phyloP scores from a whole-genome alignment of 441 rosid genomes.

The Pelargonium fulgidum region DNA sequence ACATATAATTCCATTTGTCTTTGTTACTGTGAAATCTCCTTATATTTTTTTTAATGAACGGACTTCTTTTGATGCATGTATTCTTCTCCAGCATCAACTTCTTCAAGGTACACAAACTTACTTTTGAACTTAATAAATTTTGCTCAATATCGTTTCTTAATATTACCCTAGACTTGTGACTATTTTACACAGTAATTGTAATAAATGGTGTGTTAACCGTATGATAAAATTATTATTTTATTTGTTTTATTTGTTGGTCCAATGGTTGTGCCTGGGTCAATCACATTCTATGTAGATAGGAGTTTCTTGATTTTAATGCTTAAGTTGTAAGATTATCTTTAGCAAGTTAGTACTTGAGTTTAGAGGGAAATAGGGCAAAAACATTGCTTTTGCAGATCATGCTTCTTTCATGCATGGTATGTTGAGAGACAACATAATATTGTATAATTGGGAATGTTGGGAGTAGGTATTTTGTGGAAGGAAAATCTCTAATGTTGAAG shows the following conservation, averaged over 20 bases:
- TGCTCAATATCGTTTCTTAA: neutral
- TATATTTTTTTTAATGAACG: constrained; percentile 19
- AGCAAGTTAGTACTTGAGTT: too few species aligned
- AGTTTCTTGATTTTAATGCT: too few species aligned
- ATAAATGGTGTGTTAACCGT: neutral
- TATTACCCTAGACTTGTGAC: neutral
- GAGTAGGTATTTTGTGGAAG: neutral
- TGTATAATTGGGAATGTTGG: neutral
- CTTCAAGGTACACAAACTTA: constrained; percentile 49
- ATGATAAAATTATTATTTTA: neutral
- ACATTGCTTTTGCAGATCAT: too few species aligned
- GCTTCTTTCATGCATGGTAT: too few species aligned
- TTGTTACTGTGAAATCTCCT: constrained; percentile 1
- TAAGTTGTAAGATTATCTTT: too few species aligned
- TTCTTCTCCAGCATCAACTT: constrained; percentile 65
- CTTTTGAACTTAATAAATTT: neutral
- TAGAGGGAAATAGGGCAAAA: too few species aligned
- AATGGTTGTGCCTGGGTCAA: too few species aligned
- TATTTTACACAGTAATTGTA: neutral
- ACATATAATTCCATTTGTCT: neutral
- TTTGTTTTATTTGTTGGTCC: too few species aligned
- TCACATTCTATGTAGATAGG: too few species aligned
- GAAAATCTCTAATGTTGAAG: neutral
- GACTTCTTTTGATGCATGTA: constrained; percentile 18
- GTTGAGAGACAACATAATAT: neutral